Percentiles rank a stretch among this genome's conserved stretches.
These are phyloP conservation scores for Euphorbia peplus DNA, from an alignment of 345 rosid genomes.

Conservation along the genomic window DNA sequence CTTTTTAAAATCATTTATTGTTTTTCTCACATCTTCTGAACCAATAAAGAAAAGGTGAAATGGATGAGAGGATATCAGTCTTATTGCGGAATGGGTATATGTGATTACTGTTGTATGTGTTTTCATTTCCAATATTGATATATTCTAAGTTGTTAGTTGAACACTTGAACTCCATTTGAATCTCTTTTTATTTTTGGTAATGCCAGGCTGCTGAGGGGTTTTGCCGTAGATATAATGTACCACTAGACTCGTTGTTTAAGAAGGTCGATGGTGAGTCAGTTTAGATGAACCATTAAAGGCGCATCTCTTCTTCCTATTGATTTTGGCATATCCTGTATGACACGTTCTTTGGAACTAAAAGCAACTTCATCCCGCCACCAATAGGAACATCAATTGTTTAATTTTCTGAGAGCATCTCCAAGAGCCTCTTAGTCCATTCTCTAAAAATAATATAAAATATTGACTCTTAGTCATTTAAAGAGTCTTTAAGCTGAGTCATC, in stretches of 20 bases:
- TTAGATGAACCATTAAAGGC: slow-evolving; percentile 4
- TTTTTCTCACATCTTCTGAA: not conserved
- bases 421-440: no score
- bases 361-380: not conserved
- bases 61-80: not conserved
- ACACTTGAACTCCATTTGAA: slow-evolving; percentile 12
- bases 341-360: not conserved
- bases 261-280: slow-evolving; percentile 68
- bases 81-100: slow-evolving; percentile 4
- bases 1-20: not conserved
- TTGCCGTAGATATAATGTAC: slow-evolving; percentile 71
- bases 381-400: not conserved
- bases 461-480: no score
- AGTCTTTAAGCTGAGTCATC: no score
- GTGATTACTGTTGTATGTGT: slow-evolving; percentile 12
- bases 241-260: slow-evolving; percentile 53
- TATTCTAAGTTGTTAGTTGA: not conserved
- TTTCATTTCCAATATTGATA: not conserved
- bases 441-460: no score
- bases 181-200: slow-evolving; percentile 18
- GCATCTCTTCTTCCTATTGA: not conserved
- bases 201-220: slow-evolving; percentile 94
- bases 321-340: not conserved
- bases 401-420: no score
- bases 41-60: not conserved